Evolutionary conservation across 2,329 filamentous ascomycete genomes (phyloP).

Genomic region (Diplodia mutila): DNA sequence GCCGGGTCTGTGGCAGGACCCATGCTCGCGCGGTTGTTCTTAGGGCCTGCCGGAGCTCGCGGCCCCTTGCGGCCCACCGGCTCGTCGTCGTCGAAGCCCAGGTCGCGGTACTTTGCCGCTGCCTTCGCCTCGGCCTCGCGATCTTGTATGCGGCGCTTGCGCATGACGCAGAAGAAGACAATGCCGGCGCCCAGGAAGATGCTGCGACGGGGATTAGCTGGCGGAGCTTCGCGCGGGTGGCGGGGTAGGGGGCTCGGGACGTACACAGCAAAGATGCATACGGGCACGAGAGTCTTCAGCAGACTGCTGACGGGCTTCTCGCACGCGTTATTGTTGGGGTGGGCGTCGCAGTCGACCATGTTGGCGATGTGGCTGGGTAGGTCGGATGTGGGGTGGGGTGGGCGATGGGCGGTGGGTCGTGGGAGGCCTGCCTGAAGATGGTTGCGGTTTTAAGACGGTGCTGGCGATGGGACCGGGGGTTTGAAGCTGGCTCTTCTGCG

Average conservation of each 20-base stretch:
- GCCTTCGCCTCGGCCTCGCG: constrained; percentile 8
- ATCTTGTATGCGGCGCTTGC: constrained; percentile 1
- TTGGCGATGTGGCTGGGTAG: not conserved
- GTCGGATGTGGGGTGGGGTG: not conserved
- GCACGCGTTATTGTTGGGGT: not conserved
- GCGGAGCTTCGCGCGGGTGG: not conserved
- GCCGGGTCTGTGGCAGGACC: not conserved
- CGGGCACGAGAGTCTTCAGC: constrained; percentile 3
- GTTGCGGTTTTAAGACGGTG: not conserved
- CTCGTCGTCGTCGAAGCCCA: constrained; percentile 20
- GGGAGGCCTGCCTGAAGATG: constrained; percentile 19
- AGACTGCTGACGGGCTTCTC: constrained; percentile 17
- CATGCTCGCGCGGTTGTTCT: constrained; percentile 6
- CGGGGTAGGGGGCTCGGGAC: not conserved
- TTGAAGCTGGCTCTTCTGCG: not conserved
- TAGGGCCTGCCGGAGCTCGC: not conserved
- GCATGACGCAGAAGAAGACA: constrained; percentile 7
- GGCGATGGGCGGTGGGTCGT: constrained; percentile 1
- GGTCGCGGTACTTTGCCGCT: constrained; percentile 7
- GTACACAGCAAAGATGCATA: not conserved
- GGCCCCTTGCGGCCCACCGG: not conserved
- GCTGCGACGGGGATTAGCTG: not conserved
- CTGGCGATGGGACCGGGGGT: not conserved
- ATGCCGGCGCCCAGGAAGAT: constrained; percentile 11
- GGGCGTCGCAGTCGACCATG: constrained; percentile 19